A percentile compares a stretch with the other conserved stretches of the same genome.
These are phyloP conservation scores for Leishmania arabica DNA, from an alignment of 208 protist species.

Conservation along the genomic window DNA sequence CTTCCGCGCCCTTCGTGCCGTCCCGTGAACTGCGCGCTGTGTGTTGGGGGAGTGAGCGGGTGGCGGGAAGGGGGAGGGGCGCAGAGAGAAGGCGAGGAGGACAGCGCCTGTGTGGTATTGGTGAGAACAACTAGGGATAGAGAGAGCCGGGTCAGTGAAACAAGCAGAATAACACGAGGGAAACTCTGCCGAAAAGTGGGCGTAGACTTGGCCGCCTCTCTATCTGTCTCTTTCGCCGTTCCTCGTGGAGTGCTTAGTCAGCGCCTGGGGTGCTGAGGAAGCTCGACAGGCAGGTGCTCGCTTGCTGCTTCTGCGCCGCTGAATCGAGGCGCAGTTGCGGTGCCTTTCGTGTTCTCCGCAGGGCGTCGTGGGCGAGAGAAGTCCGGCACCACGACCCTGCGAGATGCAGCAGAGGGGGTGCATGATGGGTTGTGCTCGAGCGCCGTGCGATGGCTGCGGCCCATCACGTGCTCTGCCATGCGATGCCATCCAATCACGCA, in stretches of 20 bases:
- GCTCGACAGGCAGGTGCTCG: neutral
- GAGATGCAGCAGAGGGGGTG: slow-evolving; percentile 37
- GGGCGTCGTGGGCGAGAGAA: slow-evolving; percentile 33
- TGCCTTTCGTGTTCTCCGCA: neutral
- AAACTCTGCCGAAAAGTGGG: neutral
- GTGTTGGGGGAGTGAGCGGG: neutral
- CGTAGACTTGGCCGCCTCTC: too few species aligned
- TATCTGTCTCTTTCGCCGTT: neutral
- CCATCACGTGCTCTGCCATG: slow-evolving; percentile 76
- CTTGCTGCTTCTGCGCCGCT: neutral
- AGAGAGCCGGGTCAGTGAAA: neutral
- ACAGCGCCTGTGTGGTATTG: neutral
- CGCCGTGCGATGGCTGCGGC: slow-evolving; percentile 40
- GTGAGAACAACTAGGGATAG: neutral
- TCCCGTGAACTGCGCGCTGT: neutral
- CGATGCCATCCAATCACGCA: slow-evolving; percentile 70
- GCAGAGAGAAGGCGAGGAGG: neutral
- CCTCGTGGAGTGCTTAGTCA: neutral
- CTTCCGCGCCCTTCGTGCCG: neutral
- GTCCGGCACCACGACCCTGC: slow-evolving; percentile 25
- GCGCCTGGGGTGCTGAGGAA: neutral
- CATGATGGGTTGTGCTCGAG: slow-evolving; percentile 39
- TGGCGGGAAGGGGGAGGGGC: neutral
- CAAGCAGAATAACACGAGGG: neutral
- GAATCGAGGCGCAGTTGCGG: neutral